Base-by-base conservation (phyloP, 129 eudicot species). In the Sambucus nigra region DNA sequence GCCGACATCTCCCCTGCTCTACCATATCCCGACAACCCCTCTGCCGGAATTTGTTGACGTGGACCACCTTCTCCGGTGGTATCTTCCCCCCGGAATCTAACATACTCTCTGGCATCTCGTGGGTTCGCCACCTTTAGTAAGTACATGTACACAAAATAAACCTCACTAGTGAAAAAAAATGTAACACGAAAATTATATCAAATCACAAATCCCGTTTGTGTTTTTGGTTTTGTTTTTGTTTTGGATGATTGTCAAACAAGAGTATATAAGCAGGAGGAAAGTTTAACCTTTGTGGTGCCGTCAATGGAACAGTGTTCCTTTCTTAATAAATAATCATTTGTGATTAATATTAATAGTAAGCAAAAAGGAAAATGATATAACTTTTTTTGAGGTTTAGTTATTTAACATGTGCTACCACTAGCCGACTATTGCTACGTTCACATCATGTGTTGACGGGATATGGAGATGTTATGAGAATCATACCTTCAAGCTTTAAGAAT, bases 91-190 rank as follows among this genome's bases (percentile, higher is more conserved):
- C 26, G 67, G 23, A 72, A 59, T 35, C 59, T 70, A 31, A 51
- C 57, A 62, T 63, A 51, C 14, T 81, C 79, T 60, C 80, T 68
- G 41, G 53, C 41, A 20, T 72, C 83, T n/a, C 83, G 59, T 66
- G 68, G 67, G 71, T 78, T 62, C 79, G 95, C 95, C 95, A 86
- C 95, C 82, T 81, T 82, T 70, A 47, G 32, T 51, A 69, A 61
- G 76, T 46, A 58, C 51, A 67, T 48, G 48, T 8, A 66, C 39
- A 39, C 29, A n/a, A n/a, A n/a, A n/a, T n/a, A n/a, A n/a, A n/a
- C n/a, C n/a, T n/a, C n/a, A n/a, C n/a, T n/a, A n/a, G n/a, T n/a
- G n/a, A n/a, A n/a, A n/a, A n/a, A n/a, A n/a, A n/a, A n/a, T n/a
- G n/a, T n/a, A n/a, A n/a, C n/a, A n/a, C n/a, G n/a, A n/a, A n/a